Evolutionary conservation across 331 rosid genomes (phyloP).

Genomic region (Quercus phellos): DNA sequence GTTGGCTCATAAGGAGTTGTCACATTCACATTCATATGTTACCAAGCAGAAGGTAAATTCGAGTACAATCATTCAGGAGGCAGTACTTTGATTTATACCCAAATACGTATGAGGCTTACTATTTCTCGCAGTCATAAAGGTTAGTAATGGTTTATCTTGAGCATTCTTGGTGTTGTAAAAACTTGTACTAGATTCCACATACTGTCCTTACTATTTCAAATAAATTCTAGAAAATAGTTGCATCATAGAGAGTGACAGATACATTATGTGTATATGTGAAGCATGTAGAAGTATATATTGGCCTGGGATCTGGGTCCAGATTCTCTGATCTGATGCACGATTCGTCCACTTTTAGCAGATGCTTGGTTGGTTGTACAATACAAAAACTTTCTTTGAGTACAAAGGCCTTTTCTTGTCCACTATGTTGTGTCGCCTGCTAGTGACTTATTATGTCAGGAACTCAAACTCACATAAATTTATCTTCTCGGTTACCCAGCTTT

Average conservation of each 20-base stretch:
- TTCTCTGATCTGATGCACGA: background rate
- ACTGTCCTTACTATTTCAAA: no score
- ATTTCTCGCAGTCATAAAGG: no score
- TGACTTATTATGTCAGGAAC: background rate
- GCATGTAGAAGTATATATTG: background rate
- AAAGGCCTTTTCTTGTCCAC: constrained; percentile 17
- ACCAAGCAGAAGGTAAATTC: background rate
- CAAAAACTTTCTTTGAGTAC: background rate
- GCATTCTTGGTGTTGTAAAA: no score
- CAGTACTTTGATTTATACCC: background rate
- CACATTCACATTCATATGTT: background rate
- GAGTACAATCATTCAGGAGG: background rate
- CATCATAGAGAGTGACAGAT: no score
- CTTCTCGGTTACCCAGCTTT: background rate
- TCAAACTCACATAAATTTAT: background rate
- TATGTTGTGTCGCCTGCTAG: constrained; percentile 7
- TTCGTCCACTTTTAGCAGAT: background rate
- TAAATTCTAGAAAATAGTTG: no score
- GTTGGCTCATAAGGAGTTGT: background rate
- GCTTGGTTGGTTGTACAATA: background rate
- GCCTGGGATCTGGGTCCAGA: background rate
- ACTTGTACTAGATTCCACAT: no score
- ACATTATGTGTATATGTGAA: background rate
- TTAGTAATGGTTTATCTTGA: no score
- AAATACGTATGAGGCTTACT: no score